These are phyloP conservation scores for Echeveria elegans DNA, from an alignment of 164 flowering plant genomes.

Conservation along the genomic window DNA sequence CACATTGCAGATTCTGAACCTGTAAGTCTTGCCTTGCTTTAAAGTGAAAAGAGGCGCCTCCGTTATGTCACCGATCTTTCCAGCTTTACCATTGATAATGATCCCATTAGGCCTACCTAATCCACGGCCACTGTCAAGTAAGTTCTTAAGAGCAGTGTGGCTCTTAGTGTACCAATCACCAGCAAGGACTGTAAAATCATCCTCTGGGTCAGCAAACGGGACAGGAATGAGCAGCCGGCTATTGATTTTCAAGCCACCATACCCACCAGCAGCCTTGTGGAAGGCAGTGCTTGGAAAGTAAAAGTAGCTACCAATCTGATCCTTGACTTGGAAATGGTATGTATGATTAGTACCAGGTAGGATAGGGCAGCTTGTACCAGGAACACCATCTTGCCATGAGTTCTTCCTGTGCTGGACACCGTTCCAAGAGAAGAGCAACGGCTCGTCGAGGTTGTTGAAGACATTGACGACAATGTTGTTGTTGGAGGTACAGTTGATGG, in stretches of 20 bases:
- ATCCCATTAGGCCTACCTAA: conserved; percentile 9
- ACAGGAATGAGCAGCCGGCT: conserved; percentile 24
- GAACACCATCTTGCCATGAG: conserved; percentile 58
- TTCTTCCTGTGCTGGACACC: conserved; percentile 29
- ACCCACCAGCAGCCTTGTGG: conserved; percentile 27
- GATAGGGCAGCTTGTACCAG: conserved; percentile 62
- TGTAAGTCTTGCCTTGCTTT: conserved; percentile 11
- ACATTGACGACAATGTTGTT: background rate
- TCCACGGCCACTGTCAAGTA: conserved; percentile 5
- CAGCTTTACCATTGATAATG: conserved; percentile 9
- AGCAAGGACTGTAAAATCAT: conserved; percentile 16
- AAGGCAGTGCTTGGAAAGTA: conserved; percentile 26
- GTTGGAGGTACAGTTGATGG: background rate
- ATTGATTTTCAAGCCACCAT: conserved; percentile 16
- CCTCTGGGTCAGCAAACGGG: conserved; percentile 24
- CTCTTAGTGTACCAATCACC: conserved; percentile 28
- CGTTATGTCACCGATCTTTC: conserved; percentile 3
- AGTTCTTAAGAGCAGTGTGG: conserved; percentile 11
- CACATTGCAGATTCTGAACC: conserved; percentile 12
- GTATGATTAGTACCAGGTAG: conserved; percentile 49
- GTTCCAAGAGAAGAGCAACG: conserved; percentile 36
- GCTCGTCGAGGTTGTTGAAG: conserved; percentile 46
- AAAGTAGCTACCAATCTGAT: conserved; percentile 31
- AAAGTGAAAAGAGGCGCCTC: conserved; percentile 5
- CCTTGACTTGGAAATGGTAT: conserved; percentile 29